These are phyloP conservation scores for Pseudogymnoascus sp. DNA, from an alignment of 2,329 filamentous ascomycete species.

Conservation along the genomic window DNA sequence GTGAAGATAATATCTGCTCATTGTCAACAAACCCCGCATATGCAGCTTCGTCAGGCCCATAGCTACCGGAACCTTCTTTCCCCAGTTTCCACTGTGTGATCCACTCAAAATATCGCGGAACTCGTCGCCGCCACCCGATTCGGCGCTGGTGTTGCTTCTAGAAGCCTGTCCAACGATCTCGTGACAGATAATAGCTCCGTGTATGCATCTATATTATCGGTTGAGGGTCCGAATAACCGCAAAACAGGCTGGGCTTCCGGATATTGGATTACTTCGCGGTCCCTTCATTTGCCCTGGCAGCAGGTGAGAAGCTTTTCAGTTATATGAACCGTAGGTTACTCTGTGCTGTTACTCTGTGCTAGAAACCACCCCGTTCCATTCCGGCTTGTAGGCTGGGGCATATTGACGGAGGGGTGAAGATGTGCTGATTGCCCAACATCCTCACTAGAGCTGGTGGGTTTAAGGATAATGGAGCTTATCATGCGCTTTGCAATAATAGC, in stretches of 20 bases:
- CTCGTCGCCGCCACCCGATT: not conserved
- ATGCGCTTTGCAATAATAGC: not conserved
- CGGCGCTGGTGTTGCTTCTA: not conserved
- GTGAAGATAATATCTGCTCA: not conserved
- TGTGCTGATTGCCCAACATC: not conserved
- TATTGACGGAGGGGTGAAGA: not conserved
- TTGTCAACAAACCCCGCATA: not conserved
- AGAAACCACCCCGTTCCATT: not conserved
- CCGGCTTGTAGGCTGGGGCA: not conserved
- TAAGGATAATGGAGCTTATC: not conserved
- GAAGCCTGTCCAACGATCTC: not conserved
- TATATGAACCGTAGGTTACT: not conserved
- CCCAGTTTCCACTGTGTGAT: not conserved
- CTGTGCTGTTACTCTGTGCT: no score
- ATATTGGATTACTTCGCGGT: not conserved
- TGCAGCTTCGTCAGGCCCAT: not conserved
- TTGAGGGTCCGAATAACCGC: not conserved
- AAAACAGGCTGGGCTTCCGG: slow-evolving; percentile 1
- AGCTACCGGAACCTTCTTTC: slow-evolving; percentile 8
- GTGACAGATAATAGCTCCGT: not conserved
- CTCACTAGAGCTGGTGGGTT: not conserved
- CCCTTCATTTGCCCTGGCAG: not conserved
- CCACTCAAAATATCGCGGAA: not conserved
- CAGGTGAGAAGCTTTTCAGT: not conserved
- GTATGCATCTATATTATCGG: not conserved